Evolutionary conservation across 2,329 filamentous ascomycete genomes (phyloP).

Genomic region (Pseudogymnoascus sp.): DNA sequence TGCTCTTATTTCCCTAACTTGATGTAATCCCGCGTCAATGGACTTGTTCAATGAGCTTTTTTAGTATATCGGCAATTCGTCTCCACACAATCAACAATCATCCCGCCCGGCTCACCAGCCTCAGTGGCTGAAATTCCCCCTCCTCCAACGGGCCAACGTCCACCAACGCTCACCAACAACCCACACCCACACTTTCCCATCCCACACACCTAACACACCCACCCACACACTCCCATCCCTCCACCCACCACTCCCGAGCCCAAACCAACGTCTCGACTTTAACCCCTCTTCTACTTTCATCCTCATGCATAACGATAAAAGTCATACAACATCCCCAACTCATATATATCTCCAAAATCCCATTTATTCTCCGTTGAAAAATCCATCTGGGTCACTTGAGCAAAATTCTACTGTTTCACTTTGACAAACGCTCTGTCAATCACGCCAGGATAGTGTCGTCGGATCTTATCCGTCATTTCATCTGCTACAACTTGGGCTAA

Average conservation of each 20-base stretch:
- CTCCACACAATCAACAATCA: background rate
- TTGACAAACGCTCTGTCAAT: background rate
- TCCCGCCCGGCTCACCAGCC: conserved; percentile 1
- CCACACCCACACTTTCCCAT: background rate
- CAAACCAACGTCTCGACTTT: background rate
- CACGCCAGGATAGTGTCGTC: background rate
- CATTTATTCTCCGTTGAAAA: background rate
- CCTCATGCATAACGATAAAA: conserved; percentile 2
- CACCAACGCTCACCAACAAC: background rate
- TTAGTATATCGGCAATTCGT: conserved; percentile 8
- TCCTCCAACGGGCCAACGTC: background rate
- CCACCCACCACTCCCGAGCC: background rate
- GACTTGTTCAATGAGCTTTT: background rate
- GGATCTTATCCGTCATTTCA: background rate
- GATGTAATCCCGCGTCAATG: conserved; percentile 6
- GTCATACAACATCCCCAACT: background rate
- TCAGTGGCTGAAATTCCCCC: background rate
- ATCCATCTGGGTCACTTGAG: background rate
- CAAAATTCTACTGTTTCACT: background rate
- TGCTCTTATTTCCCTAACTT: background rate
- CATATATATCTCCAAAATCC: background rate
- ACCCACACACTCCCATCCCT: background rate
- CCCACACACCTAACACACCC: background rate
- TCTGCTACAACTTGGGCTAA: background rate
- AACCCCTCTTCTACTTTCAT: conserved; percentile 6